Base-by-base conservation (phyloP, 163 green algal genomes). In the Chlamydomonas reinhardtii region DNA sequence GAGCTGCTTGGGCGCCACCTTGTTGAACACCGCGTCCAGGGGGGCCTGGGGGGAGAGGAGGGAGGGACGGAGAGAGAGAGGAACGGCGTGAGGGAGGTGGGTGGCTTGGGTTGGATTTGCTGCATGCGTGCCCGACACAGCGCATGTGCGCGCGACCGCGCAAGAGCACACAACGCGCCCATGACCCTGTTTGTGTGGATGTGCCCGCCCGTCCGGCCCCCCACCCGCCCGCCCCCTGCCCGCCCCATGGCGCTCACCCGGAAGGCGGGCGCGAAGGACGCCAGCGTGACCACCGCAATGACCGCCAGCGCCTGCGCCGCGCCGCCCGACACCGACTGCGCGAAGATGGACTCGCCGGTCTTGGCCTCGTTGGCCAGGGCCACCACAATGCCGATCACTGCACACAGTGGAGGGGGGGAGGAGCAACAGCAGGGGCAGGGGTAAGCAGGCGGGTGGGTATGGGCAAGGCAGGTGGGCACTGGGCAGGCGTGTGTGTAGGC, bases 341-440 rank as follows among this genome's bases (percentile, higher is more conserved):
- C 62, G 25, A 87, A 92, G 17, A 92, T n/a, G 32, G 74, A 87
- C 56, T 92, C 84, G 14, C 89, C 89, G 4, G 65, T 87, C 11
- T 25, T 32, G 1, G 81, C 73, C 79, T 92, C 89, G 14, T 56
- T 54, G 4, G 34, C 31, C 11, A 92, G 56, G 3, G 89, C 89
- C 8, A 72, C 31, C 15, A 92, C 59, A 48, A 92, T 90, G 35
- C 88, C 88, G 19, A 92, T 79, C 88, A 92, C 88, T 91, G 88
- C 54, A 27, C 43, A 54, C 39, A 3, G n/a, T 34, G n/a, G 19
- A 48, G 66, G 66, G 66, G 27, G 11, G 66, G 66, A n/a, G 35
- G 39, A 19, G 6, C 54, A n/a, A 4, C 31, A 77, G 15, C 39
- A 48, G 39, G 39, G 5, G 39, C n/a, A n/a, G n/a, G n/a, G n/a